These are phyloP conservation scores for Penicillium polonicum DNA, from an alignment of 2,329 filamentous ascomycete species.

Conservation along the genomic window DNA sequence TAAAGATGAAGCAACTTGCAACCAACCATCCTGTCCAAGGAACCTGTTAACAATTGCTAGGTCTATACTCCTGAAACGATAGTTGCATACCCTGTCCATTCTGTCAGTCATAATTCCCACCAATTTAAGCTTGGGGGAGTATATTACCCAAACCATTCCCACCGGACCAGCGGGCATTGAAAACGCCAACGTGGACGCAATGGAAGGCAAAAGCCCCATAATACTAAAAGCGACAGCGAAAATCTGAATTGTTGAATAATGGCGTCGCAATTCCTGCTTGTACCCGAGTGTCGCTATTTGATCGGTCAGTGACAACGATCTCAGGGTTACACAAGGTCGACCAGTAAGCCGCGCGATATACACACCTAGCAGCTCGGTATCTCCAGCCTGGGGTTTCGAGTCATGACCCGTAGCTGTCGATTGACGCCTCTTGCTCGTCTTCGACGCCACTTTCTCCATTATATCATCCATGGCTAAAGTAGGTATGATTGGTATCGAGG, in stretches of 20 bases:
- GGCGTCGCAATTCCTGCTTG: slow-evolving; percentile 61
- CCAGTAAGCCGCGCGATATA: neutral
- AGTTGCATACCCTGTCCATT: slow-evolving; percentile 11
- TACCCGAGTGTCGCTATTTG: slow-evolving; percentile 44
- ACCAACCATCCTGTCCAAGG: slow-evolving; percentile 49
- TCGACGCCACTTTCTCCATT: slow-evolving; percentile 1
- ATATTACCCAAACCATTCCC: slow-evolving; percentile 59
- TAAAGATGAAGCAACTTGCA: slow-evolving; percentile 58
- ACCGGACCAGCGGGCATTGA: slow-evolving; percentile 60
- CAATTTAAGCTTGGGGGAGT: neutral
- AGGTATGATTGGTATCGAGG: neutral
- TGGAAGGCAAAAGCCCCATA: slow-evolving; percentile 62
- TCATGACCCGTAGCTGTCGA: neutral
- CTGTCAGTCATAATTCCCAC: neutral
- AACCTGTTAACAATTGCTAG: neutral
- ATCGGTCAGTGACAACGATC: slow-evolving; percentile 1
- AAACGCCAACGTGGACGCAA: slow-evolving; percentile 59
- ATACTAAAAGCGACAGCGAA: slow-evolving; percentile 62
- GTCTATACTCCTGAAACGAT: neutral
- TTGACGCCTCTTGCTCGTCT: slow-evolving; percentile 3
- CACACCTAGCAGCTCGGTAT: slow-evolving; percentile 23
- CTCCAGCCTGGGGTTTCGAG: slow-evolving; percentile 15
- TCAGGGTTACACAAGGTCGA: neutral
- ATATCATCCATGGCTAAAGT: neutral
- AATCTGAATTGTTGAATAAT: slow-evolving; percentile 61